Conservation (phyloP, 495 filamentous ascomycete species). For the Stereocaulon alpinum region DNA sequence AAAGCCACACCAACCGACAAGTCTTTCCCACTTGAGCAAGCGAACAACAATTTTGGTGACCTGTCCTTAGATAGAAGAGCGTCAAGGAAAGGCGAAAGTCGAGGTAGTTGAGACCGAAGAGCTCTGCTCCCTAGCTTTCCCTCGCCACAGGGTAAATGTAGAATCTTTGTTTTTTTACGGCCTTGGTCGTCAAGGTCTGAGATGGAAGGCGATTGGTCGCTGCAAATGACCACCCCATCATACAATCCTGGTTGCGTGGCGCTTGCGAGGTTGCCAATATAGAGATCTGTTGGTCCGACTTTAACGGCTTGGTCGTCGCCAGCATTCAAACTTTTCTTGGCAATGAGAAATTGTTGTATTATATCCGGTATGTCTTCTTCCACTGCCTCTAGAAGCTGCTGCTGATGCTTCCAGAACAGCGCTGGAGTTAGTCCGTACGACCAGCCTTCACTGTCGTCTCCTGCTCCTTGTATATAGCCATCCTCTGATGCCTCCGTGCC, state of each 20-base stretch:
- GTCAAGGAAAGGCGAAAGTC: constrained; percentile 40
- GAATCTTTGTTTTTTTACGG: constrained; percentile 26
- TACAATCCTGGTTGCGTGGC: constrained; percentile 16
- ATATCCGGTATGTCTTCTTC: constrained; percentile 57
- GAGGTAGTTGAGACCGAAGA: constrained; percentile 53
- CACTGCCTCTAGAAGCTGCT: constrained; percentile 41
- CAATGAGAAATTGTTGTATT: constrained; percentile 45
- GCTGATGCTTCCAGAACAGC: constrained; percentile 64
- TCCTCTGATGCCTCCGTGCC: constrained; percentile 56
- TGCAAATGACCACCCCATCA: constrained; percentile 40
- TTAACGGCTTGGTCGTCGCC: constrained; percentile 24
- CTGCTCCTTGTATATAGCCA: constrained; percentile 89
- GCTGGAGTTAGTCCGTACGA: constrained; percentile 62
- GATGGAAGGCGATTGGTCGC: constrained; percentile 25
- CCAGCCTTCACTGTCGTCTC: constrained; percentile 90
- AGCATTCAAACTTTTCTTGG: constrained; percentile 26
- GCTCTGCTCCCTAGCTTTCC: constrained; percentile 67
- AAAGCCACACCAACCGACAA: constrained; percentile 54
- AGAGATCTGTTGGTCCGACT: constrained; percentile 26
- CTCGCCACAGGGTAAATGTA: constrained; percentile 55
- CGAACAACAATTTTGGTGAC: constrained; percentile 41
- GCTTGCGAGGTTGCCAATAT: constrained; percentile 24
- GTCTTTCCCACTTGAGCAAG: constrained; percentile 54
- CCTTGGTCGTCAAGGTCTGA: constrained; percentile 26
- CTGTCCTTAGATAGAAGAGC: not conserved